phyloP scores from a whole-genome alignment of 2,329 filamentous ascomycete species.

The Trichophyton mentagrophytes region DNA sequence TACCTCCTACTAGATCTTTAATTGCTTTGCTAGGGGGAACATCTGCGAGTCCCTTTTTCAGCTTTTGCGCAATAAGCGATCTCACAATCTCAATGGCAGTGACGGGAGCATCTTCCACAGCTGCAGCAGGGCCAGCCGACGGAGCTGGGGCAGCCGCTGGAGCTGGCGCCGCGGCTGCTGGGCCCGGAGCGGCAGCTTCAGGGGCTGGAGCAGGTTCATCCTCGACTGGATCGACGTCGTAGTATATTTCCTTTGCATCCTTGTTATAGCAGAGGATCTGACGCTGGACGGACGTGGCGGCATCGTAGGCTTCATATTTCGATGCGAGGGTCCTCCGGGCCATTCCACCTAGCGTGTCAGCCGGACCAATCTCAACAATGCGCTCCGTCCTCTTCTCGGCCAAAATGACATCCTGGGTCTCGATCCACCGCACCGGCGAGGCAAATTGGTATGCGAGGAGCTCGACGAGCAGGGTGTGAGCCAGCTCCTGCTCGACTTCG shows the following conservation, averaged over 20 bases:
- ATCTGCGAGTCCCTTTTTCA: slow-evolving; percentile 85
- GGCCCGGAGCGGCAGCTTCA: slow-evolving; percentile 35
- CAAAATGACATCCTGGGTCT: slow-evolving; percentile 98
- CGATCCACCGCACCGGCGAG: slow-evolving; percentile 98
- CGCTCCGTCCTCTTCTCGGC: slow-evolving; percentile 91
- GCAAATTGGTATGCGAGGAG: slow-evolving; percentile 98
- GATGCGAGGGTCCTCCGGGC: slow-evolving; percentile 87
- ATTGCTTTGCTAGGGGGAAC: slow-evolving; percentile 92
- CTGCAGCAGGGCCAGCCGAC: slow-evolving; percentile 71
- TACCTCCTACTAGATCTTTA: slow-evolving; percentile 95
- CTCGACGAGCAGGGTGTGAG: slow-evolving; percentile 95
- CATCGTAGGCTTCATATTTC: slow-evolving; percentile 98
- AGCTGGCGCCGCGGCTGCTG: slow-evolving; percentile 44
- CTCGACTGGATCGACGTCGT: slow-evolving; percentile 88
- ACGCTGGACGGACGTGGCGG: slow-evolving; percentile 86
- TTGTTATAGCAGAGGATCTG: slow-evolving; percentile 99
- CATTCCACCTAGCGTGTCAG: slow-evolving; percentile 95
- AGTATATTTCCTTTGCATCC: slow-evolving; percentile 98
- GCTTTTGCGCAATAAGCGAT: slow-evolving; percentile 83
- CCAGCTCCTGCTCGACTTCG: slow-evolving; percentile 97
- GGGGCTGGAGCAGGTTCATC: slow-evolving; percentile 59
- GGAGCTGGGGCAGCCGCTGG: slow-evolving; percentile 46
- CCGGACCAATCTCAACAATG: slow-evolving; percentile 93
- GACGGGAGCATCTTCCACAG: slow-evolving; percentile 76
- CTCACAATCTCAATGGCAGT: slow-evolving; percentile 81